Conservation (phyloP, 164 flowering plant species). For the Malania oleifera region DNA sequence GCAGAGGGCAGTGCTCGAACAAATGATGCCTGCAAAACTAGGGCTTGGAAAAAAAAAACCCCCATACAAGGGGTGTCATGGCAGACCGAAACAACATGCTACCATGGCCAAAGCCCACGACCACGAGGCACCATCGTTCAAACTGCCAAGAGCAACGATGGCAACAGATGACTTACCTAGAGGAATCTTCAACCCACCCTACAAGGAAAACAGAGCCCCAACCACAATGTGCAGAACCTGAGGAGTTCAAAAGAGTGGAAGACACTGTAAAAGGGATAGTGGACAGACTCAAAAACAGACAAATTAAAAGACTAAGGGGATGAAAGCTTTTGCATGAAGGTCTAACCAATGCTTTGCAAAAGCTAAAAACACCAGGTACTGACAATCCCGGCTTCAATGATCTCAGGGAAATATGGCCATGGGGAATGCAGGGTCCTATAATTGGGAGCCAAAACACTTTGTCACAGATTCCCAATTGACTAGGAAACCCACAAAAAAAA, state of each 20-base stretch:
- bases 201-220: conserved; percentile 16
- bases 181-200: conserved; percentile 7
- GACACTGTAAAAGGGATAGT: conserved; percentile 13
- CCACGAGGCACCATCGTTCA: conserved; percentile 17
- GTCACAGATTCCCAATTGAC: conserved; percentile 34
- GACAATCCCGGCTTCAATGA: conserved; percentile 18
- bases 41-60: conserved; percentile 40
- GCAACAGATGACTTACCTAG: background rate
- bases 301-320: background rate
- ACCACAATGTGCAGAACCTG: conserved; percentile 8
- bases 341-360: conserved; percentile 1
- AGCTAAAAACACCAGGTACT: conserved; percentile 26
- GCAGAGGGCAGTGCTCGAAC: conserved; percentile 22
- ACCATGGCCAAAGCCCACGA: conserved; percentile 43
- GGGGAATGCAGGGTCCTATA: conserved; percentile 13
- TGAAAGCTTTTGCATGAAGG: conserved; percentile 15
- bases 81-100: conserved; percentile 25
- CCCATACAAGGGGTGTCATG: conserved; percentile 22
- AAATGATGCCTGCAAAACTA: conserved; percentile 28
- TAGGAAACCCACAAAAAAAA: conserved; percentile 52
- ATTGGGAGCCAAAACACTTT: conserved; percentile 29
- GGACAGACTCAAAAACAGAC: conserved; percentile 12
- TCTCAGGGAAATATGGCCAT: conserved; percentile 31
- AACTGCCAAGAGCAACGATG: conserved; percentile 21
- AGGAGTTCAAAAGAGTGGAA: conserved; percentile 13